Percentiles rank a stretch among this genome's conserved stretches.
These are phyloP conservation scores for Gomphus bonarii DNA, from an alignment of 1,284 basidiomycete species.

Conservation along the genomic window DNA sequence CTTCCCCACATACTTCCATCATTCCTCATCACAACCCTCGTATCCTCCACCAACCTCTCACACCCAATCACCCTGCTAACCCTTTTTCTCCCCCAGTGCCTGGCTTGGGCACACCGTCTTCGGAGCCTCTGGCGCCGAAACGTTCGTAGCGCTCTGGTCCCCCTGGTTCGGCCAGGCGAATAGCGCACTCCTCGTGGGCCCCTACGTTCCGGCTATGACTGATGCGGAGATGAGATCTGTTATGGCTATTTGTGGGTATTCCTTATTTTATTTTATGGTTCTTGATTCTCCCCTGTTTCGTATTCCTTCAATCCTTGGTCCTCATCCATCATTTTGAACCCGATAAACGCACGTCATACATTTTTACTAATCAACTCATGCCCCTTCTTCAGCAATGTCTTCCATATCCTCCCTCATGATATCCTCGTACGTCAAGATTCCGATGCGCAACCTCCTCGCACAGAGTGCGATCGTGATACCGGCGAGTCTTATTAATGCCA, in stretches of 20 bases:
- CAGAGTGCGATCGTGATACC: constrained; percentile 5
- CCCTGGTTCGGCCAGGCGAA: constrained; percentile 10
- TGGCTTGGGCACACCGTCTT: constrained; percentile 6
- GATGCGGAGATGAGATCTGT: background rate
- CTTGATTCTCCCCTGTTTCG: no score
- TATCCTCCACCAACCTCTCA: background rate
- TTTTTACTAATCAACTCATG: background rate
- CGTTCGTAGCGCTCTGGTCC: constrained; percentile 7
- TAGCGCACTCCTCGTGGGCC: constrained; percentile 1
- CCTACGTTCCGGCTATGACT: constrained; percentile 7
- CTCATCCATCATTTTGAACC: no score
- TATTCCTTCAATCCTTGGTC: no score
- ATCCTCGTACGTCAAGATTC: background rate
- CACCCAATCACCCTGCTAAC: no score
- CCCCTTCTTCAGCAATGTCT: constrained; percentile 1
- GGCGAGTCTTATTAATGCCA: constrained; percentile 2
- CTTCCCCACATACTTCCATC: no score
- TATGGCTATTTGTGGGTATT: constrained; percentile 7
- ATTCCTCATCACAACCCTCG: background rate
- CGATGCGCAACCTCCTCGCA: background rate
- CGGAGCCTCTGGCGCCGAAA: constrained; percentile 6
- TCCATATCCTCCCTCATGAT: constrained; percentile 3
- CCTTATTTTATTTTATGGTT: no score
- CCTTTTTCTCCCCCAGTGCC: background rate
- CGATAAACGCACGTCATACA: no score